Base-by-base conservation (phyloP, 106 monocot genomes). In the Dactylorhiza incarnata region DNA sequence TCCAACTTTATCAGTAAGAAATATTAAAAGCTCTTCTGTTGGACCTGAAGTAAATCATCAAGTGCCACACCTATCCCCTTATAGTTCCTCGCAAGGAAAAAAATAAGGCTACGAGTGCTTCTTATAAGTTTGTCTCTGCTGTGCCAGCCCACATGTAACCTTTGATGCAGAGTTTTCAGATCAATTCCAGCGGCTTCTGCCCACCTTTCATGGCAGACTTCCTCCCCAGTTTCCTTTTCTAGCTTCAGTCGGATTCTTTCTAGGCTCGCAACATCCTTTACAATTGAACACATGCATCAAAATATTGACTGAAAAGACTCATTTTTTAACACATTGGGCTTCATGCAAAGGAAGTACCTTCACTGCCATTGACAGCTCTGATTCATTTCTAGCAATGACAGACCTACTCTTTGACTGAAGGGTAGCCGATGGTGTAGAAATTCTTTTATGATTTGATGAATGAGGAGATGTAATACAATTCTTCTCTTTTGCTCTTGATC, bases 41-140 rank as follows among this genome's bases (percentile, higher is more conserved):
- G 75, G 76, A 94, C 94, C 94, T 91, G 94, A 62, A 94, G 79
- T 73, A 94, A 78, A 85, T 94, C 94, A 48, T 94, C 94, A 83
- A 88, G 86, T 16, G 83, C 90, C 29, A 90, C 83, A 14, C 94
- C 94, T 84, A 85, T 82, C 77, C 94, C 90, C 45, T 63, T 75
- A 65, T 88, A 94, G 62, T 84, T 81, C 75, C 54, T 90, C 48
- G 88, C 88, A 54, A 90, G 26, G 49, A 79, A 90, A 46, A 86
- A 73, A 48, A 90, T 84, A 56, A 94, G 79, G 12, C 88, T 85
- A 10, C 74, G 82, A 48, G 94, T 88, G 68, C 86, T 88, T 74
- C 53, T 84, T 80, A 90, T 70, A 56, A 94, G 76, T 52, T 75
- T 74, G 75, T 88, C 90, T 72, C 83, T 86, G 77, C 94, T 90